Evolutionary conservation across 1,284 basidiomycete species (phyloP).

Genomic region (Microbotryomycetes sp.): DNA sequence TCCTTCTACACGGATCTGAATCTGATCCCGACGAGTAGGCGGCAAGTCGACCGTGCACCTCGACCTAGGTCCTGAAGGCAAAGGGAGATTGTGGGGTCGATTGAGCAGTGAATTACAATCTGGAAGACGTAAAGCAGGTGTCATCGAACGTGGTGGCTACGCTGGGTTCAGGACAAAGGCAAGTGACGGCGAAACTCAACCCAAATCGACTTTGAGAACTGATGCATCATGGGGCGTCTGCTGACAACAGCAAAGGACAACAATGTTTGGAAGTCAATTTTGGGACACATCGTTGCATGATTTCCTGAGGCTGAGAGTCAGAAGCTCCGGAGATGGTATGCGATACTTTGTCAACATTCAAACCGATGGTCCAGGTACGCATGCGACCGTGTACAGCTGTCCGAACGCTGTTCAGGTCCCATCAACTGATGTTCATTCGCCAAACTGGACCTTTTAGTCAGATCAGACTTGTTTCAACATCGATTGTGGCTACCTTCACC

Average conservation of each 20-base stretch:
- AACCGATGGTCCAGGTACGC: slow-evolving; percentile 56
- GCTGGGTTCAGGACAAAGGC: slow-evolving; percentile 78
- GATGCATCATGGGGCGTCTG: neutral
- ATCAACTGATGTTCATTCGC: neutral
- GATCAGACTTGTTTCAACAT: slow-evolving; percentile 82
- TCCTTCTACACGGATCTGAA: too few relatives aligned
- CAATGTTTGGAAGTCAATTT: slow-evolving; percentile 69
- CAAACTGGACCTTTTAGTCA: slow-evolving; percentile 42
- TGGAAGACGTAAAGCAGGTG: slow-evolving; percentile 51
- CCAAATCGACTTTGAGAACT: neutral
- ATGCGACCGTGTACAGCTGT: too few relatives aligned
- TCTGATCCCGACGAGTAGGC: too few relatives aligned
- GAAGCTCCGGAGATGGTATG: slow-evolving; percentile 54
- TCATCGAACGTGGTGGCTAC: slow-evolving; percentile 57
- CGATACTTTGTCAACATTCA: slow-evolving; percentile 80
- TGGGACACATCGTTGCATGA: slow-evolving; percentile 73
- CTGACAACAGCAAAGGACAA: slow-evolving; percentile 44
- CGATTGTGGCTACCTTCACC: slow-evolving; percentile 58
- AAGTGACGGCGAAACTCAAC: slow-evolving; percentile 11
- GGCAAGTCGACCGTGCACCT: slow-evolving; percentile 69
- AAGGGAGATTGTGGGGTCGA: slow-evolving; percentile 64
- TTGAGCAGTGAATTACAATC: slow-evolving; percentile 61
- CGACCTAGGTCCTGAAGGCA: slow-evolving; percentile 55
- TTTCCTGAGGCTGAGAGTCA: slow-evolving; percentile 69
- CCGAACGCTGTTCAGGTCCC: too few relatives aligned